These are phyloP conservation scores for Fraxinus platypoda DNA, from an alignment of 305 asterid species.

Conservation along the genomic window DNA sequence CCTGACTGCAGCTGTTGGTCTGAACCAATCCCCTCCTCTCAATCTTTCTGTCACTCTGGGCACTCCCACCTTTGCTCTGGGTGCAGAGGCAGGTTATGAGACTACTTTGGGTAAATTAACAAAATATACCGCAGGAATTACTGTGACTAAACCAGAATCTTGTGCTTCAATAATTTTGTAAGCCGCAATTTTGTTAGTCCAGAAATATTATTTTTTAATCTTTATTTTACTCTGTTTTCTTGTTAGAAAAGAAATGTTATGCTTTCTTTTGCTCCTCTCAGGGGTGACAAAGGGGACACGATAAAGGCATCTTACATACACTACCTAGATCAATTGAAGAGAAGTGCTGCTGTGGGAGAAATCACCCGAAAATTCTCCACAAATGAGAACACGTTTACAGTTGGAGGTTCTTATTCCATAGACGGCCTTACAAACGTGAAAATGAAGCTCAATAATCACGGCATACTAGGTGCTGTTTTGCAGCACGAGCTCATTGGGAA, in stretches of 20 bases:
- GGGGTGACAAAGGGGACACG: conserved; percentile 59
- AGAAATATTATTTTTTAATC: background rate
- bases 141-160: conserved; percentile 68
- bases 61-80: conserved; percentile 72
- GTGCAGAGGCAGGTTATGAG: conserved; percentile 77
- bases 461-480: conserved; percentile 48
- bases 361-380: conserved; percentile 47
- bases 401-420: conserved; percentile 51
- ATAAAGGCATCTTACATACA: conserved; percentile 49
- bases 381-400: conserved; percentile 55
- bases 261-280: conserved; percentile 7
- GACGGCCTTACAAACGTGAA: conserved; percentile 44
- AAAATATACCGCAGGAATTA: conserved; percentile 67
- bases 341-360: conserved; percentile 48
- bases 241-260: background rate
- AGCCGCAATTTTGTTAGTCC: conserved; percentile 26
- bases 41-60: conserved; percentile 79
- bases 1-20: conserved; percentile 66
- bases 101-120: conserved; percentile 51
- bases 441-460: conserved; percentile 56
- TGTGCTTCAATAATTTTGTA: conserved; percentile 78
- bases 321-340: conserved; percentile 39
- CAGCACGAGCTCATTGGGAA: conserved; percentile 51
- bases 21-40: conserved; percentile 60
- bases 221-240: background rate